Evolutionary conservation across 2,329 filamentous ascomycete species (phyloP), one percentile per base, ranked within the genome.

Genomic region (Colletotrichum karsti): DNA sequence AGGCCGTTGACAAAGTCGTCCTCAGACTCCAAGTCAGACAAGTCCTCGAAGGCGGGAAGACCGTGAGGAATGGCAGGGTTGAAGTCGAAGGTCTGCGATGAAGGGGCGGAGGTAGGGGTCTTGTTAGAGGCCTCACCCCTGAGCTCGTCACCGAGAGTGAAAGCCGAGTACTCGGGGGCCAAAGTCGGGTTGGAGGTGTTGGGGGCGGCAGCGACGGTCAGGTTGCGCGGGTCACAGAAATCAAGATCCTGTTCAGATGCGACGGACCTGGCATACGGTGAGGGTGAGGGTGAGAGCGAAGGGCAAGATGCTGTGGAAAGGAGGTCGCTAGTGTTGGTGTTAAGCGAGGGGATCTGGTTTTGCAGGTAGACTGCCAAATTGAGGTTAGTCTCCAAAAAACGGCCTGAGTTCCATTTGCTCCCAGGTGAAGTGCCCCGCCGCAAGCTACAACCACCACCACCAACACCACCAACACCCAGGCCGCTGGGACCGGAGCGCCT

Each of bases 181-280:
- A 86, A 76, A 8, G 82, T 84, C 41, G 85, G 78, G 73, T 83
- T 86, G 69, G 83, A 79, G 61, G 85, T 80, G 75, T 83, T 78
- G 57, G 77, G 72, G 24, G 76, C 72, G 61, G 80, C 79, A 60
- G 83, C 86, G 28, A 97, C 93, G 20, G 93, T 97, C 71, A 98
- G 84, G 77, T 97, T 93, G 76, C 95, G 91, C 35, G 95, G 95
- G 77, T 98, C 95, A 81, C 95, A 97, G 79, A 96, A 97, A 81
- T 94, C 91, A 73, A 94, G 87, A 78, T 94, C 91, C 72, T 88
- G 85, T 76, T 94, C 92, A 2, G 90, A 90, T 50, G 87, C 83
- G 77, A 91, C 83, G 63, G 92, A 90, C 74, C 88, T 85, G 73
- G 93, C 90, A 71, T 93, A 91, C 30, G 93, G 93, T 53, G 93